These are phyloP conservation scores for Paradendryphiella salina DNA, from an alignment of 2,329 filamentous ascomycete species.

Conservation along the genomic window DNA sequence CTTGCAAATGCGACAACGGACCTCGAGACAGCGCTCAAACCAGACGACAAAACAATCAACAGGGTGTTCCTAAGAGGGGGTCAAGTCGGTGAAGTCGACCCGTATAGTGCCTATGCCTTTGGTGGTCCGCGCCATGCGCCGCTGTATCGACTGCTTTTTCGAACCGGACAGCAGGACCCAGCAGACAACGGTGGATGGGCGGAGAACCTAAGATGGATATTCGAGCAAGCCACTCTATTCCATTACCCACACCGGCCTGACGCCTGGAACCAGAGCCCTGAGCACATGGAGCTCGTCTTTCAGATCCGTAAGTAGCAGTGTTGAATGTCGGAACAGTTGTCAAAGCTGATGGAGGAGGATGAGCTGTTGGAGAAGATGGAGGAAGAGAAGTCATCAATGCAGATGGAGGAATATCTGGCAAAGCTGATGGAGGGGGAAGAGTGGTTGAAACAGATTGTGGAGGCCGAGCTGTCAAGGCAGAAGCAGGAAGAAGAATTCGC, in stretches of 20 bases:
- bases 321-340: slow-evolving; percentile 28
- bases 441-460: too few relatives aligned
- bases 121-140: slow-evolving; percentile 19
- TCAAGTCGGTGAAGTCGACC: slow-evolving; percentile 7
- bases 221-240: slow-evolving; percentile 22
- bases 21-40: background rate
- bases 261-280: slow-evolving; percentile 31
- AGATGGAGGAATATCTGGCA: too few relatives aligned
- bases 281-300: slow-evolving; percentile 30
- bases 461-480: background rate
- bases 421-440: too few relatives aligned
- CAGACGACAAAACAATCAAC: background rate
- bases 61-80: slow-evolving; percentile 7
- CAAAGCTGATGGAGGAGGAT: too few relatives aligned
- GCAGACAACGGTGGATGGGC: slow-evolving; percentile 29
- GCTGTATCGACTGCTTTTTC: slow-evolving; percentile 26
- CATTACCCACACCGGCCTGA: slow-evolving; percentile 8
- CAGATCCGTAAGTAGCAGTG: slow-evolving; percentile 15
- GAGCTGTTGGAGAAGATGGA: too few relatives aligned
- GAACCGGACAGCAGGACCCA: slow-evolving; percentile 13
- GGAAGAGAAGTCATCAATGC: too few relatives aligned
- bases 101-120: slow-evolving; percentile 24
- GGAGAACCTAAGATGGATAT: slow-evolving; percentile 32
- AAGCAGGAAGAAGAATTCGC: background rate
- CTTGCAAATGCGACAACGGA: background rate